Base-by-base conservation (phyloP, 495 filamentous ascomycete genomes). In the Viridothelium virens region DNA sequence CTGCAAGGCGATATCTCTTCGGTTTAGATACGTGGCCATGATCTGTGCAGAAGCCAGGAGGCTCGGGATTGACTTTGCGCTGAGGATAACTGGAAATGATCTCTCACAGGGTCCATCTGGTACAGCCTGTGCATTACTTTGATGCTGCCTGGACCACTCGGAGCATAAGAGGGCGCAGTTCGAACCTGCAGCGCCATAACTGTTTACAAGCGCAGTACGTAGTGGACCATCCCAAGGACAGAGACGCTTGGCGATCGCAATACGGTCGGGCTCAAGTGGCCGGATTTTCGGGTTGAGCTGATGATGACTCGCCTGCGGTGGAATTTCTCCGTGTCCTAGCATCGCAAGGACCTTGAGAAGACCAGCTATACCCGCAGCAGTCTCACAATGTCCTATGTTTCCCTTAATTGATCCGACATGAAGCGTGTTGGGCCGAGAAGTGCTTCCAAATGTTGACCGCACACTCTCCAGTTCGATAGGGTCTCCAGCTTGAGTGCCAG, bases 401-500 rank as follows among this genome's bases (percentile, higher is more conserved):
- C 69, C 69, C 63, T 76, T 76, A 7, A 65, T 67, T 1, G 74
- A 64, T 9, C 73, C 74, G 16, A 76, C 16, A 63, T 68, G 39
- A 41, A 76, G 64, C 31, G 33, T 59, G 33, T 0, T 36, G n/a
- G 41, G 33, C 44, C 47, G 56, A 33, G 41, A 4, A 33, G 25
- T 33, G 9, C 65, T 65, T 25, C 68, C 73, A 48, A 74, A 72
- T 11, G 59, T 56, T 14, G 65, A 62, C 9, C 66, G 62, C 3
- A 78, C 70, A 25, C 74, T 72, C 14, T 62, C 48, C 69, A 78
- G 74, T 66, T 79, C 77, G 12, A 64, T 68, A 2, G 67, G 61
- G 65, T 78, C 77, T 33, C 77, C 77, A 3, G 67, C 73, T 65
- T 77, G 76, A n/a, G 77, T 79, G 2, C 77, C 77, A 1, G 77